Conservation (phyloP, 164 flowering plant species). For the Magnolia changhungtana region DNA sequence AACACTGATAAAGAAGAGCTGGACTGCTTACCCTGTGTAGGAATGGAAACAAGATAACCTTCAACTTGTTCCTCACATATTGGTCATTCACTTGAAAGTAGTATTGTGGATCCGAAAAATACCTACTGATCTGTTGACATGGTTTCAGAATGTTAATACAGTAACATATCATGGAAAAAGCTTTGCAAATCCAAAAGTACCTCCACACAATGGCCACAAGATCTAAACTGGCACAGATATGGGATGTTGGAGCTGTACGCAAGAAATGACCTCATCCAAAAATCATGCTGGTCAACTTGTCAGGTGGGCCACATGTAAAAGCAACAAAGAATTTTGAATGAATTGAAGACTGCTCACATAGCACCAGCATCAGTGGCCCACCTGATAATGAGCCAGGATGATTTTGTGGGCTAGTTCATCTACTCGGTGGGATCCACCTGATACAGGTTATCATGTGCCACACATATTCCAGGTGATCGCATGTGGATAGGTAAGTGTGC, state of each 20-base stretch:
- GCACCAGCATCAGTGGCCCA: too few species aligned
- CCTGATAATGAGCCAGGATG: too few species aligned
- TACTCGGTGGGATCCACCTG: too few species aligned
- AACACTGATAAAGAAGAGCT: background rate
- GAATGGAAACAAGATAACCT: conserved; percentile 66
- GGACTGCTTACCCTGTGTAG: conserved; percentile 52
- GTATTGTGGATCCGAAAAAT: conserved; percentile 72
- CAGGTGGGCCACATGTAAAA: background rate
- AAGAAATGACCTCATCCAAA: background rate
- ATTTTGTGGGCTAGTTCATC: too few species aligned
- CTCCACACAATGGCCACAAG: background rate
- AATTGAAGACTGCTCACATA: too few species aligned
- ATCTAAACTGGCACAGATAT: background rate
- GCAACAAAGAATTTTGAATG: background rate
- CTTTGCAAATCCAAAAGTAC: background rate
- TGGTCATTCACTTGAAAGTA: conserved; percentile 79
- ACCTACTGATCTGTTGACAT: conserved; percentile 56
- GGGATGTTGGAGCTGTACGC: background rate
- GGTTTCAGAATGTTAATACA: background rate
- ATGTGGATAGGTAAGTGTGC: background rate
- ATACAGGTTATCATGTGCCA: background rate
- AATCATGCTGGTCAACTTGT: background rate
- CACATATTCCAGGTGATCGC: background rate
- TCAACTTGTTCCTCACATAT: conserved; percentile 77
- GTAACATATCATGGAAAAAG: background rate